Percentiles rank a stretch among this genome's conserved stretches.
Evolutionary conservation across 768 basidiomycete genomes (phyloP).

Genomic region (Cytidiella melzeri): DNA sequence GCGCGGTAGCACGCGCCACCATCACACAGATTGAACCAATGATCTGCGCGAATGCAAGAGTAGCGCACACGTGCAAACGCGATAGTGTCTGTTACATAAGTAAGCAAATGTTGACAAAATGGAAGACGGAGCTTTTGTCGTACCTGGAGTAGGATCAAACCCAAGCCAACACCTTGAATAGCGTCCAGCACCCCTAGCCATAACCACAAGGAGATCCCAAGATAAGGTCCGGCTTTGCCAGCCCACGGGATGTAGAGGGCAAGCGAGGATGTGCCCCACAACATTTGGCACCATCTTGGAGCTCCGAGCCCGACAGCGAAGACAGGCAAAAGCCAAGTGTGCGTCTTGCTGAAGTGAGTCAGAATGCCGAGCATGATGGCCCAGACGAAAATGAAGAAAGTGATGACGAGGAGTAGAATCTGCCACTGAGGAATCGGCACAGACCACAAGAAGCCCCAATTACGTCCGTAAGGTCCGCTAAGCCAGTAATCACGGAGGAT

Average conservation of each 20-base stretch:
- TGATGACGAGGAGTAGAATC: conserved; percentile 69
- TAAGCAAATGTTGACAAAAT: neutral
- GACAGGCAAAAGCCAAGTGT: conserved; percentile 92
- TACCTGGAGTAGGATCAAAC: conserved; percentile 80
- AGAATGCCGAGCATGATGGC: conserved; percentile 64
- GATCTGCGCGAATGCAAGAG: conserved; percentile 84
- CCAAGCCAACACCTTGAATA: conserved; percentile 89
- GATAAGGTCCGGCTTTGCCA: conserved; percentile 77
- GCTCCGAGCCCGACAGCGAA: conserved; percentile 94
- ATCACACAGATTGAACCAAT: conserved; percentile 90
- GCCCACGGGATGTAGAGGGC: conserved; percentile 95
- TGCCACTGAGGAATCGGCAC: conserved; percentile 79
- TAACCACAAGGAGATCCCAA: conserved; percentile 86
- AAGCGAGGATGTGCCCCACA: conserved; percentile 93
- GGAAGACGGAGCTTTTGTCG: neutral
- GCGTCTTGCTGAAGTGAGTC: conserved; percentile 85
- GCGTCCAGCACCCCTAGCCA: conserved; percentile 96
- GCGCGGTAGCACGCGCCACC: conserved; percentile 87
- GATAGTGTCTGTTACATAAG: conserved; percentile 60
- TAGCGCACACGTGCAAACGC: conserved; percentile 90
- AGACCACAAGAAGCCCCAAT: conserved; percentile 92
- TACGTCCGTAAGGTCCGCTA: conserved; percentile 87
- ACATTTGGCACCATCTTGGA: conserved; percentile 94
- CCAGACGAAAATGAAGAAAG: conserved; percentile 90
- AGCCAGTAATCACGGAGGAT: conserved; percentile 90